Conservation (phyloP, 208 protist genomes). For the Trypanosoma rangeli region DNA sequence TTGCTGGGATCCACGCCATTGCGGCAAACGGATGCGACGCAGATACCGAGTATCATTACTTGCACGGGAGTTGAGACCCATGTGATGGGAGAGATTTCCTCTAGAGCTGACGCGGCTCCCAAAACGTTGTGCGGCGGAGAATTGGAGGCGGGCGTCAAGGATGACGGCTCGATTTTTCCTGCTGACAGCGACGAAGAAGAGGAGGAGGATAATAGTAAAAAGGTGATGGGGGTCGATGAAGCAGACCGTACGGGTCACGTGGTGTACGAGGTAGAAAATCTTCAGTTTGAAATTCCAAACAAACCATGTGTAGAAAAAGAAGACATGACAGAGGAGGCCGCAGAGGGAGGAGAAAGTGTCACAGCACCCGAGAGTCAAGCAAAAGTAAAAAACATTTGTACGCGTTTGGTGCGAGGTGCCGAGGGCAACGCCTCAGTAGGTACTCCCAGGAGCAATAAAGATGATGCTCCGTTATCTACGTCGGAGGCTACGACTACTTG, state of each 20-base stretch:
- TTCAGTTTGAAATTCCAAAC: background rate
- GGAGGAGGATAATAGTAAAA: background rate
- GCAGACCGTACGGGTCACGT: background rate
- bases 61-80: too few relatives aligned
- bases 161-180: too few relatives aligned
- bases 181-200: background rate
- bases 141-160: too few relatives aligned
- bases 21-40: too few relatives aligned
- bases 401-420: background rate
- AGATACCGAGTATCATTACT: too few relatives aligned
- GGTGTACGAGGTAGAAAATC: background rate
- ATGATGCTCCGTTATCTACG: background rate
- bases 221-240: background rate
- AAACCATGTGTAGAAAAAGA: too few relatives aligned
- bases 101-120: too few relatives aligned
- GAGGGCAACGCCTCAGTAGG: background rate
- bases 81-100: too few relatives aligned
- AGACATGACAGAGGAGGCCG: background rate
- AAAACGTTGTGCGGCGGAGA: too few relatives aligned
- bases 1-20: background rate
- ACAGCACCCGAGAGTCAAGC: background rate
- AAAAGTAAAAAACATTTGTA: slow-evolving; percentile 6
- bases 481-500: background rate
- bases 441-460: background rate
- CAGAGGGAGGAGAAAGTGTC: background rate